phyloP scores from a whole-genome alignment of 495 filamentous ascomycete genomes.

The Penicillium longicatenatum region DNA sequence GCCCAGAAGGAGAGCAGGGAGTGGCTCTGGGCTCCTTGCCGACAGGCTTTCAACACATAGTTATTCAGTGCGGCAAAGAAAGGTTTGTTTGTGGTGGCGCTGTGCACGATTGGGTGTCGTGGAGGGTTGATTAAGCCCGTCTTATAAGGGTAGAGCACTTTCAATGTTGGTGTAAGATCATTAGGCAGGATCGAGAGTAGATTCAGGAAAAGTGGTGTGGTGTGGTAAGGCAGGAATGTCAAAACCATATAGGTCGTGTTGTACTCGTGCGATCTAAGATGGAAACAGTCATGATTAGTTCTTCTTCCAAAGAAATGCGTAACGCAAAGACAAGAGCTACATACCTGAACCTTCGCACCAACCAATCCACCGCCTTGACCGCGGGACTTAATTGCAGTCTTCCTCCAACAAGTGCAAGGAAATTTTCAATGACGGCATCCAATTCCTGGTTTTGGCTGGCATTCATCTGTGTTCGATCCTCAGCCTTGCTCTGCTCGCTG shows the following conservation, averaged over 20 bases:
- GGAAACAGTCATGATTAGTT: not conserved
- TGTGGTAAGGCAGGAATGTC: slow-evolving; percentile 91
- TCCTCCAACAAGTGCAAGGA: slow-evolving; percentile 75
- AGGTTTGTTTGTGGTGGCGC: slow-evolving; percentile 67
- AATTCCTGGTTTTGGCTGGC: slow-evolving; percentile 76
- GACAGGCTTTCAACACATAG: slow-evolving; percentile 70
- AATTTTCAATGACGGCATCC: slow-evolving; percentile 73
- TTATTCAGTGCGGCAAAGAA: slow-evolving; percentile 73
- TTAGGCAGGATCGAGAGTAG: slow-evolving; percentile 80
- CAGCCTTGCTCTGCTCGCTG: slow-evolving; percentile 84
- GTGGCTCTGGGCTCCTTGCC: slow-evolving; percentile 68
- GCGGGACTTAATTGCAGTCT: slow-evolving; percentile 79
- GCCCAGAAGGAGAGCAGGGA: slow-evolving; percentile 86
- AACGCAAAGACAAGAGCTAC: slow-evolving; percentile 10
- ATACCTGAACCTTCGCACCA: slow-evolving; percentile 87
- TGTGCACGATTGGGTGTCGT: slow-evolving; percentile 76
- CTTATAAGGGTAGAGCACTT: slow-evolving; percentile 83
- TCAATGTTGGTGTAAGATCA: slow-evolving; percentile 70
- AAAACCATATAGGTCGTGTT: slow-evolving; percentile 79
- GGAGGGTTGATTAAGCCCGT: slow-evolving; percentile 71
- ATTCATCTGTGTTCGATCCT: slow-evolving; percentile 85
- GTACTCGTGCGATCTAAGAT: slow-evolving; percentile 79
- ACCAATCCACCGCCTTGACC: slow-evolving; percentile 91
- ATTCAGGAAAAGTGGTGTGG: slow-evolving; percentile 74
- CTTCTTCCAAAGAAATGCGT: not conserved